These are phyloP conservation scores for Hypoxylon crocopeplum DNA, from an alignment of 495 filamentous ascomycete species.

Conservation along the genomic window DNA sequence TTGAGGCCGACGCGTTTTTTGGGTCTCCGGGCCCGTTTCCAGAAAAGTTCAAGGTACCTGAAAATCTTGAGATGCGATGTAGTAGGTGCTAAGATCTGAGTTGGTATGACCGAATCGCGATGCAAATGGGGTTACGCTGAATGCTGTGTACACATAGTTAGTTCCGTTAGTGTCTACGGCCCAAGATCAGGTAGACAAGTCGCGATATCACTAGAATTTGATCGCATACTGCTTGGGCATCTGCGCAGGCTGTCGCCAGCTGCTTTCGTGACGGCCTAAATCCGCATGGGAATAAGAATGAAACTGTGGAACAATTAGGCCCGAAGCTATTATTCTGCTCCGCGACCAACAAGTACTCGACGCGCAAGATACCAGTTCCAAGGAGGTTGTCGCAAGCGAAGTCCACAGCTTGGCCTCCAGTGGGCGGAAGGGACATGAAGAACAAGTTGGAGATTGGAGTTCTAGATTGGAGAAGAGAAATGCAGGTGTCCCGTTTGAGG, in stretches of 20 bases:
- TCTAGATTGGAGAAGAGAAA: conserved; percentile 13
- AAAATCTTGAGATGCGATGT: background rate
- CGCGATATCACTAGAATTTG: background rate
- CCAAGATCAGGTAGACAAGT: background rate
- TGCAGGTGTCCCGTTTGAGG: conserved; percentile 15
- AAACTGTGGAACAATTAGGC: conserved; percentile 6
- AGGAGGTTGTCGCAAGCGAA: conserved; percentile 6
- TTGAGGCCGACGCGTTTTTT: no score
- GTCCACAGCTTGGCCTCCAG: conserved; percentile 15
- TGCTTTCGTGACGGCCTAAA: background rate
- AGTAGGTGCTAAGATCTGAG: background rate
- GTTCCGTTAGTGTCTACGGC: no score
- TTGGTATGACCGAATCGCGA: background rate
- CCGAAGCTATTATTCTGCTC: conserved; percentile 2
- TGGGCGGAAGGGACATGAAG: background rate
- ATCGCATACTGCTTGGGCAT: background rate
- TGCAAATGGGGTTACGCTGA: no score
- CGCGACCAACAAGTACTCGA: background rate
- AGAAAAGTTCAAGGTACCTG: background rate
- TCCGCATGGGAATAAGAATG: background rate
- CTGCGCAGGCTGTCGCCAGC: background rate
- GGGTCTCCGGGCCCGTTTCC: conserved; percentile 2
- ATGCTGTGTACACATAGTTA: no score
- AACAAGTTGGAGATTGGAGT: background rate
- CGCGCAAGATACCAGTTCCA: background rate